Conservation (phyloP, 768 basidiomycete genomes). For the Gloeophyllum trabeum region DNA sequence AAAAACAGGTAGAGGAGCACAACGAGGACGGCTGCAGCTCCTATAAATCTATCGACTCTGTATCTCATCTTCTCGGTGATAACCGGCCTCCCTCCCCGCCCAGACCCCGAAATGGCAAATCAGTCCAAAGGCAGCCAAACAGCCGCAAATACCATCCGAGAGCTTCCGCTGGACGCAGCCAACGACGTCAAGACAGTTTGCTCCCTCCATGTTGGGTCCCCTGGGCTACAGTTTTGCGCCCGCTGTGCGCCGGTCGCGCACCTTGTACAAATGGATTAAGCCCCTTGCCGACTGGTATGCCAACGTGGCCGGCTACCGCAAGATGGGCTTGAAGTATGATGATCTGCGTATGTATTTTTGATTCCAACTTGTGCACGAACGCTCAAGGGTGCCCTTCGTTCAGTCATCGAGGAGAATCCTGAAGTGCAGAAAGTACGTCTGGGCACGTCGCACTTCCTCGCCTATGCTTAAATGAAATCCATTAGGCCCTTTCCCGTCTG, state of each 20-base stretch:
- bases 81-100: conserved; percentile 8
- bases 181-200: conserved; percentile 2
- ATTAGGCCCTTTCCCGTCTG: conserved; percentile 75
- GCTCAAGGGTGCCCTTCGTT: conserved; percentile 2
- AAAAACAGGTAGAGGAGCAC: conserved; percentile 15
- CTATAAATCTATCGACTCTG: too few species aligned
- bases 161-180: conserved; percentile 8
- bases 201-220: conserved; percentile 32
- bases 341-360: conserved; percentile 66
- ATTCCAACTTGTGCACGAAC: conserved; percentile 2
- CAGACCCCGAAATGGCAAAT: conserved; percentile 24
- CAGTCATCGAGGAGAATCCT: conserved; percentile 69
- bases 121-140: conserved; percentile 24
- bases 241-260: conserved; percentile 55
- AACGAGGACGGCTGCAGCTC: too few species aligned
- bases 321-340: conserved; percentile 86
- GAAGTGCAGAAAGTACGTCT: conserved; percentile 65
- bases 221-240: conserved; percentile 72
- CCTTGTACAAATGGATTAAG: conserved; percentile 55
- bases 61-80: too few species aligned
- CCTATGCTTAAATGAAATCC: not conserved
- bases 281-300: conserved; percentile 82
- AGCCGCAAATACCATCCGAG: conserved; percentile 9
- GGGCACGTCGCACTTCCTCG: not conserved
- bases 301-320: conserved; percentile 70